These are phyloP conservation scores for Cyanophora paradoxa DNA, from an alignment of 78 protist species.

Conservation along the genomic window DNA sequence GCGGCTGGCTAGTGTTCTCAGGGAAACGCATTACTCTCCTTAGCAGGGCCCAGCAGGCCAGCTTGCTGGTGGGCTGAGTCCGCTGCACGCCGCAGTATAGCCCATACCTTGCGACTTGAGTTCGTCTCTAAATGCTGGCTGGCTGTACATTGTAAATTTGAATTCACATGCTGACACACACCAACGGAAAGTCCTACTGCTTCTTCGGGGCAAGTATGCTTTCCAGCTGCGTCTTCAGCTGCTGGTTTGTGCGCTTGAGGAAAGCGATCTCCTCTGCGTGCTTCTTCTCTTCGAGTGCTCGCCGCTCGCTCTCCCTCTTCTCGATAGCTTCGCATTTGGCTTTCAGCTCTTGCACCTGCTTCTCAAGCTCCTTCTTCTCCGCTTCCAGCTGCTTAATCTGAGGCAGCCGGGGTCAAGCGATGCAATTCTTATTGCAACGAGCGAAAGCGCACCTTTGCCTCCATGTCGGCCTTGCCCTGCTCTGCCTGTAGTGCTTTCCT, in stretches of 20 bases:
- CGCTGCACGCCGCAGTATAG: too few relatives aligned
- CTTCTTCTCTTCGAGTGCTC: constrained; percentile 61
- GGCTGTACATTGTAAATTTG: too few relatives aligned
- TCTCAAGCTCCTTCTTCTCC: constrained; percentile 47
- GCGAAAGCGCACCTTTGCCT: constrained; percentile 7
- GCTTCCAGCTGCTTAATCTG: constrained; percentile 39
- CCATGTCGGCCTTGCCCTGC: constrained; percentile 61
- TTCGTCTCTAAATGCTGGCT: too few relatives aligned
- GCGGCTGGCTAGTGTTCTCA: too few relatives aligned
- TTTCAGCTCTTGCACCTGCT: constrained; percentile 49
- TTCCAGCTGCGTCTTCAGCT: constrained; percentile 69
- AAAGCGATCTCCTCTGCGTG: constrained; percentile 67
- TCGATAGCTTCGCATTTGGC: constrained; percentile 52
- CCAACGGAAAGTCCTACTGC: background rate
- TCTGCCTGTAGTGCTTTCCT: constrained; percentile 79
- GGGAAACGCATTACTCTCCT: too few relatives aligned
- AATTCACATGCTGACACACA: background rate
- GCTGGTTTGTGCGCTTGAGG: constrained; percentile 65
- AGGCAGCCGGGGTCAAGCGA: too few relatives aligned
- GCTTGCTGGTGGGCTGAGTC: too few relatives aligned
- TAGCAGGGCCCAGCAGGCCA: too few relatives aligned
- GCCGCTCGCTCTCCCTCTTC: constrained; percentile 62
- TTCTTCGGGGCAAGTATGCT: constrained; percentile 39
- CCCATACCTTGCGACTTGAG: too few relatives aligned
- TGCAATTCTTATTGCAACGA: too few relatives aligned